phyloP scores from a whole-genome alignment of 2,329 filamentous ascomycete genomes.

The Aschersonia sp. region DNA sequence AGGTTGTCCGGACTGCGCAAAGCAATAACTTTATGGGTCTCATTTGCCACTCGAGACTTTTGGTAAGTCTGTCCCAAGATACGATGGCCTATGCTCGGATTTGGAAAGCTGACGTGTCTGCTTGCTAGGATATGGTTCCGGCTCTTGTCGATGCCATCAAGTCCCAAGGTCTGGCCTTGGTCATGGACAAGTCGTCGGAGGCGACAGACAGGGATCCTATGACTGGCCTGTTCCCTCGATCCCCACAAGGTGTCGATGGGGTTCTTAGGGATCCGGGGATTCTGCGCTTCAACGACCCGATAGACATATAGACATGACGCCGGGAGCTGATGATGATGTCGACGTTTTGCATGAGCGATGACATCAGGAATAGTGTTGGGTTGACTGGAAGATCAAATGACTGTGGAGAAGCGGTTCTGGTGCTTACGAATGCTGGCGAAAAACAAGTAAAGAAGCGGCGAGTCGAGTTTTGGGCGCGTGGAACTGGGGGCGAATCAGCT shows the following conservation, averaged over 20 bases:
- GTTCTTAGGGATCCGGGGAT: conserved; percentile 76
- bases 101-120: conserved; percentile 7
- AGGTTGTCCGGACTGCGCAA: conserved; percentile 82
- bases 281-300: conserved; percentile 81
- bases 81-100: too few relatives aligned
- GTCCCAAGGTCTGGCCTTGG: conserved; percentile 79
- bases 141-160: conserved; percentile 89
- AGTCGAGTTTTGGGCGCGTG: too few relatives aligned
- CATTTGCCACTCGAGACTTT: conserved; percentile 72
- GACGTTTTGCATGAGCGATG: neutral
- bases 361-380: neutral
- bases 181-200: conserved; percentile 69
- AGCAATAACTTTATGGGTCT: conserved; percentile 98
- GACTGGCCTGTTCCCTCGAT: conserved; percentile 38
- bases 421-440: too few relatives aligned
- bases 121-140: conserved; percentile 72
- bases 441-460: too few relatives aligned
- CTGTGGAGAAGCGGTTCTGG: too few relatives aligned
- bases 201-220: conserved; percentile 21
- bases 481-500: too few relatives aligned
- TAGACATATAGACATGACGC: conserved; percentile 43
- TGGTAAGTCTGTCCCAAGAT: conserved; percentile 45
- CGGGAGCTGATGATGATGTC: neutral
- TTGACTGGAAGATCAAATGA: too few relatives aligned
- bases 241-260: conserved; percentile 76